phyloP scores from a whole-genome alignment of 1,139 yeast genomes.

The Starmera stellimalicola region DNA sequence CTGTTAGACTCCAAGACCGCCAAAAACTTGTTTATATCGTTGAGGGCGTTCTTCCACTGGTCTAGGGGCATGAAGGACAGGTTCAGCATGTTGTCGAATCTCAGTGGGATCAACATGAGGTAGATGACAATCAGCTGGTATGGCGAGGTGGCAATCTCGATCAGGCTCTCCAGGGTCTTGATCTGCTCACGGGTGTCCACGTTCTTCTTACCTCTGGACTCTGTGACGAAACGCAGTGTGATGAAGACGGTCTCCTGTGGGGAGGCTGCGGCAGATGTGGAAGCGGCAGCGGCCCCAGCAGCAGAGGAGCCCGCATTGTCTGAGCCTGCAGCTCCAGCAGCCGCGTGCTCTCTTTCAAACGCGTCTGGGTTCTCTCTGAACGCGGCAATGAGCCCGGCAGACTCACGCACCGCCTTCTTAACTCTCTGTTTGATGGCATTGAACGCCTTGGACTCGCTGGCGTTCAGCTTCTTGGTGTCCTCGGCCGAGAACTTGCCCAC shows the following conservation, averaged over 20 bases:
- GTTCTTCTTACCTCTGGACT: slow-evolving; percentile 92
- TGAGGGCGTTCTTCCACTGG: slow-evolving; percentile 69
- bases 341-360: slow-evolving; percentile 44
- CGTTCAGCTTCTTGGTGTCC: slow-evolving; percentile 70
- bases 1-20: slow-evolving; percentile 57
- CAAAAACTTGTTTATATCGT: slow-evolving; percentile 55
- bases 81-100: slow-evolving; percentile 71
- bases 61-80: slow-evolving; percentile 69
- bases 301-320: slow-evolving; percentile 30
- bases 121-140: slow-evolving; percentile 76
- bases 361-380: slow-evolving; percentile 65
- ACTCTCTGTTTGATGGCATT: slow-evolving; percentile 86
- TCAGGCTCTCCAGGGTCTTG: slow-evolving; percentile 54
- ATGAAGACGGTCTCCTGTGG: slow-evolving; percentile 65
- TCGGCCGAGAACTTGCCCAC: slow-evolving; percentile 48
- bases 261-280: slow-evolving; percentile 21
- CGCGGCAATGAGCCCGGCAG: slow-evolving; percentile 43
- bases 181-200: slow-evolving; percentile 80
- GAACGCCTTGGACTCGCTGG: slow-evolving; percentile 78
- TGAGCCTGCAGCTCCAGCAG: slow-evolving; percentile 22
- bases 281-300: slow-evolving; percentile 26
- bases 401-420: slow-evolving; percentile 67
- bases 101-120: slow-evolving; percentile 75
- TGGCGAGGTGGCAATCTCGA: slow-evolving; percentile 40
- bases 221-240: slow-evolving; percentile 66